Conservation (phyloP, 345 rosid species). For the Carallia pectinifolia region DNA sequence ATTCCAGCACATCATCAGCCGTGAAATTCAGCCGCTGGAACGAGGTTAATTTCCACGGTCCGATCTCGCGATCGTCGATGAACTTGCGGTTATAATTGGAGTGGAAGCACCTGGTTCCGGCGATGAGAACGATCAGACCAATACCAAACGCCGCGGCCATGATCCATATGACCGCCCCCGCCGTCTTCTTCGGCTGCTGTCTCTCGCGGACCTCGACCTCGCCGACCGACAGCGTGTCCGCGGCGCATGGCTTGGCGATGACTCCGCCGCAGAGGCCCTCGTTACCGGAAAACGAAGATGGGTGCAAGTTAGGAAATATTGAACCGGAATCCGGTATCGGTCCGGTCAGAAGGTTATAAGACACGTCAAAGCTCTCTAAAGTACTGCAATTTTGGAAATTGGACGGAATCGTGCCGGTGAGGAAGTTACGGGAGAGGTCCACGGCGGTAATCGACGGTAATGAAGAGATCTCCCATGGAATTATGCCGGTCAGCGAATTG, state of each 20-base stretch:
- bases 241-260: conserved; percentile 53
- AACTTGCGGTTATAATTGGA: conserved; percentile 45
- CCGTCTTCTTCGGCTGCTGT: conserved; percentile 57
- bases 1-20: conserved; percentile 83
- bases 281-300: conserved; percentile 74
- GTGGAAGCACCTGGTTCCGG: conserved; percentile 69
- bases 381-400: conserved; percentile 76
- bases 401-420: conserved; percentile 84
- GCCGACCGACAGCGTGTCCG: conserved; percentile 25
- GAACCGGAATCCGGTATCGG: conserved; percentile 69
- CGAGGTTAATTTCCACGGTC: conserved; percentile 92
- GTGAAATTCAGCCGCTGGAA: conserved; percentile 86
- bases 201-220: conserved; percentile 32
- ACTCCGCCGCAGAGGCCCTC: conserved; percentile 77
- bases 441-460: conserved; percentile 65
- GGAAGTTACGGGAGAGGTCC: conserved; percentile 71
- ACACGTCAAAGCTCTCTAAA: conserved; percentile 73
- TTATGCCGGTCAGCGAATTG: conserved; percentile 68
- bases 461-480: conserved; percentile 77
- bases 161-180: conserved; percentile 92
- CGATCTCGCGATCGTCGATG: conserved; percentile 43
- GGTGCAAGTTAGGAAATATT: conserved; percentile 61
- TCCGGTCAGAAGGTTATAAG: conserved; percentile 67
- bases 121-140: conserved; percentile 68
- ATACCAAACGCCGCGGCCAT: conserved; percentile 81